Percentiles rank a stretch among this genome's conserved stretches.
Evolutionary conservation across 1,139 yeast species (phyloP).

Genomic region (Zygosaccharomyces sapae): DNA sequence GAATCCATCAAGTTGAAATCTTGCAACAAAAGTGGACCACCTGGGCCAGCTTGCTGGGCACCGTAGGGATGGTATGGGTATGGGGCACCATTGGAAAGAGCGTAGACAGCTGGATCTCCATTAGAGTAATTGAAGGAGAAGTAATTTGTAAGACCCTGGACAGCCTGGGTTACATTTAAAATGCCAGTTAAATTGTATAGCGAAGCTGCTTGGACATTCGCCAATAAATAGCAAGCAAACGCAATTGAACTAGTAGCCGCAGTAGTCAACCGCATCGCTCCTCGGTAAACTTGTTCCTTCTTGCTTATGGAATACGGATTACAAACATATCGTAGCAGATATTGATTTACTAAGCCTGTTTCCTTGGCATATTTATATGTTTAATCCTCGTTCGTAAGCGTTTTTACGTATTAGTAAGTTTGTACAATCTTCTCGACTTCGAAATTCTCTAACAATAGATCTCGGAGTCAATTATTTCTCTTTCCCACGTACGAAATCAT

Average conservation of each 20-base stretch:
- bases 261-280: background rate
- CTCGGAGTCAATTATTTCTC: no score
- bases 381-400: no score
- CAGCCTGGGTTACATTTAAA: background rate
- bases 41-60: constrained; percentile 61
- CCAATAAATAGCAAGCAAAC: background rate
- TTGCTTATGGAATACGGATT: no score
- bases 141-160: background rate
- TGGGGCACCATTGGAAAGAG: constrained; percentile 67
- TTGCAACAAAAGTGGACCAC: constrained; percentile 73
- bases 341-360: no score
- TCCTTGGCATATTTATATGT: no score
- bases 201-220: background rate
- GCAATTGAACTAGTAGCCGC: background rate
- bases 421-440: no score
- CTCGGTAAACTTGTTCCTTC: background rate
- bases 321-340: no score
- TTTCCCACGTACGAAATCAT: no score
- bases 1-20: constrained; percentile 76
- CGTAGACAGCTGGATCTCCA: constrained; percentile 37
- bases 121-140: background rate
- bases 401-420: no score
- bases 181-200: background rate
- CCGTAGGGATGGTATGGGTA: constrained; percentile 54
- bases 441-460: no score